Base-by-base conservation (phyloP, 108 stramenopile species). In the Schizochytrium sp. region DNA sequence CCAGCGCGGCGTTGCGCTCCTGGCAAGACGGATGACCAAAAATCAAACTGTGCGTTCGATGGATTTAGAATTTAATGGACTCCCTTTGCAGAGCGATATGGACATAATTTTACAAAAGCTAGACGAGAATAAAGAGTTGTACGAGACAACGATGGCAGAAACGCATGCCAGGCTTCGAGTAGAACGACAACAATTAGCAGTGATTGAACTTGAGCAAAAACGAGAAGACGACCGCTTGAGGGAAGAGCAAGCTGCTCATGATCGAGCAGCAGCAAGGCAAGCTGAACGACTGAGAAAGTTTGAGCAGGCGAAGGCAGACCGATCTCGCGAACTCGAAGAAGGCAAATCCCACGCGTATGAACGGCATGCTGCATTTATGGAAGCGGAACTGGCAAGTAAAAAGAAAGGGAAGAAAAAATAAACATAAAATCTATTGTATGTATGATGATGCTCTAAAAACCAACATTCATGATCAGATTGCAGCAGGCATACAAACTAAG, bases 361-460 rank as follows among this genome's bases (percentile, higher is more conserved):
- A 2, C 47, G 53, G 1, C 76, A 83, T 38, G 15, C 28, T 5
- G 47, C 13, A 17, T 83, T 49, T 49, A 53, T 28, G 28, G 76
- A 83, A 40, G 55, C 47, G 15, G 76, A 83, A 53, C 76, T 83
- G 3, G 40, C 19, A n/a, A 5, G n/a, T 10, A 83, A 83, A 53
- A 83, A 42, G 47, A 83, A 83, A 40, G 76, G 76, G 50, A 83
- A 83, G 53, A 83, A 83, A 28, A 83, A 83, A 53, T 83, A 44
- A 69, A 28, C 28, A 28, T 28, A 28, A 28, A 28, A 28, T 28
- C 28, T 28, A 28, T 28, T 28, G 28, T 28, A 28, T 28, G 28
- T 28, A 28, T 28, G 28, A 28, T 28, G 28, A 28, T 28, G 28
- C 28, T 28, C 28, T 28, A 28, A 28, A 28, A 28, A 28, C 28